Conservation (phyloP, 352 stramenopile species). For the Pythium phragmitis region DNA sequence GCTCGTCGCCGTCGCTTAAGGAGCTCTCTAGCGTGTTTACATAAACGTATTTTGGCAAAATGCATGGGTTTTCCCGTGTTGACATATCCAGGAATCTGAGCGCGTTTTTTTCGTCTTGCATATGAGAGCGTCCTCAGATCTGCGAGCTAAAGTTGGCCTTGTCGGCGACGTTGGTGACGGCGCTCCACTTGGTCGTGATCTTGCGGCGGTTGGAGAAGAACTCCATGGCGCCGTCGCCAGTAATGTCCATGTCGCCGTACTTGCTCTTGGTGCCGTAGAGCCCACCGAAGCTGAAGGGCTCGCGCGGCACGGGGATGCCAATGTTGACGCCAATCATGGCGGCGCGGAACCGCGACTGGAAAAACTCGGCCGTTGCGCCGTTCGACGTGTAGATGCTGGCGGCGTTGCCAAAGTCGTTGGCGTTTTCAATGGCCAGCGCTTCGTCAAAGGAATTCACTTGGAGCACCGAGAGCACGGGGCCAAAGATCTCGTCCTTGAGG, state of each 20-base stretch:
- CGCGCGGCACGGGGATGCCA: constrained; percentile 92
- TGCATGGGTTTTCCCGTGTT: no score
- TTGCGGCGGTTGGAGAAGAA: constrained; percentile 98
- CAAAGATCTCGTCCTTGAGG: constrained; percentile 97
- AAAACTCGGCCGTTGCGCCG: constrained; percentile 93
- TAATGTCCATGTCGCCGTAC: constrained; percentile 98
- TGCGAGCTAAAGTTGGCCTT: constrained; percentile 74
- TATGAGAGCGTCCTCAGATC: constrained; percentile 31
- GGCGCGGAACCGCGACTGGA: constrained; percentile 89
- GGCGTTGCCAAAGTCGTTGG: constrained; percentile 96
- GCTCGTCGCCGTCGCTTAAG: constrained; percentile 13
- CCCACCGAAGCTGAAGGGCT: constrained; percentile 97
- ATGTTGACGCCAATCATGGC: constrained; percentile 97
- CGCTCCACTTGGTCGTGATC: constrained; percentile 95
- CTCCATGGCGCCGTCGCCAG: constrained; percentile 95
- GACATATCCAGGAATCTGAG: background rate
- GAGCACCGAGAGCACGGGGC: constrained; percentile 94
- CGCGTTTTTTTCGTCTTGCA: background rate
- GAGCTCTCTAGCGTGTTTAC: background rate
- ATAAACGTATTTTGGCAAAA: constrained; percentile 4
- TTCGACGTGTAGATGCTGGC: constrained; percentile 96
- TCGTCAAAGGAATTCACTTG: constrained; percentile 89
- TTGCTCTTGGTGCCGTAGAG: constrained; percentile 97
- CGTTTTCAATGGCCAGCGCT: constrained; percentile 95
- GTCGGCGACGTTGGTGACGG: constrained; percentile 42